These are phyloP conservation scores for Xylaria hypoxylon DNA, from an alignment of 2,329 filamentous ascomycete species.

Conservation along the genomic window DNA sequence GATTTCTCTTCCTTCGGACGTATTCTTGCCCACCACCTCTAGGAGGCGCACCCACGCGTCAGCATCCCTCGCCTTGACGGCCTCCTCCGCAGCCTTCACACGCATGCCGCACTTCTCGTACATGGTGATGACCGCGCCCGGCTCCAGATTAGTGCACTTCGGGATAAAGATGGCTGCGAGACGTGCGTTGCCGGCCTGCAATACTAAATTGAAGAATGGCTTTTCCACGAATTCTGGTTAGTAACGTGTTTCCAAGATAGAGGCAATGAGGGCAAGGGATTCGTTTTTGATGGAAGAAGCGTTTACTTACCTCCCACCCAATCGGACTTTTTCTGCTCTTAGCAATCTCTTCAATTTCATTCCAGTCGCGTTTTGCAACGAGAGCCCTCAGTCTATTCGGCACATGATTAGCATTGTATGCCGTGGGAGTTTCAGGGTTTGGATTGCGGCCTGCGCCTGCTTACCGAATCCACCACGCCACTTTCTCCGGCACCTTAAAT, in stretches of 20 bases:
- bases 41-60: constrained; percentile 79
- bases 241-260: not conserved
- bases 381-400: constrained; percentile 79
- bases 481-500: constrained; percentile 92
- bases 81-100: constrained; percentile 90
- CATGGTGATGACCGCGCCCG: constrained; percentile 83
- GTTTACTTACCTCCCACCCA: constrained; percentile 84
- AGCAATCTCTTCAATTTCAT: constrained; percentile 86
- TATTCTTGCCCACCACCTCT: constrained; percentile 76
- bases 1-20: constrained; percentile 78
- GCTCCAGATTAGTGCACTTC: constrained; percentile 80
- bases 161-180: constrained; percentile 86
- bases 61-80: constrained; percentile 81
- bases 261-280: not conserved
- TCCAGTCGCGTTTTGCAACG: constrained; percentile 91
- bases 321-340: constrained; percentile 88
- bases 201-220: constrained; percentile 91
- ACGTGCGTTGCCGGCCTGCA: constrained; percentile 90
- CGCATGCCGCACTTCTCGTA: constrained; percentile 96
- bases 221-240: constrained; percentile 50
- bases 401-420: constrained; percentile 17
- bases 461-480: constrained; percentile 84
- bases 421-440: not conserved
- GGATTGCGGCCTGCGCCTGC: constrained; percentile 37
- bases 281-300: not conserved